Percentiles rank a stretch among this genome's conserved stretches.
These are phyloP conservation scores for Tillandsia leiboldiana DNA, from an alignment of 176 grass and related monocot species.

Conservation along the genomic window DNA sequence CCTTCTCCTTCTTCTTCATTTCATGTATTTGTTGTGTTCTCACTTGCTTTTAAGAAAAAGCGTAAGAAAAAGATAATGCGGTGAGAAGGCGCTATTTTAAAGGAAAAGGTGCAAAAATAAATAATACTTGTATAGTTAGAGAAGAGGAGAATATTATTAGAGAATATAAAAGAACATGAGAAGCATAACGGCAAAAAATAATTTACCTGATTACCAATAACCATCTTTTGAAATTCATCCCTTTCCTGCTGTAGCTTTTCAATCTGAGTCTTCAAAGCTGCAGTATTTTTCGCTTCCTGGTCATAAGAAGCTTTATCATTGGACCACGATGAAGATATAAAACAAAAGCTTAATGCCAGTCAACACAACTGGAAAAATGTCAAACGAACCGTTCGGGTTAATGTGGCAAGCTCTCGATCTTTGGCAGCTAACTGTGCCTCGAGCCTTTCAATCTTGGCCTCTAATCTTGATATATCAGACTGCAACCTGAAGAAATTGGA, in stretches of 20 bases:
- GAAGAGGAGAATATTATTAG: slow-evolving; percentile 6
- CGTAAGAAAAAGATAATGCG: slow-evolving; percentile 18
- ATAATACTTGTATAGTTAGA: neutral
- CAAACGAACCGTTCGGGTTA: slow-evolving; percentile 59
- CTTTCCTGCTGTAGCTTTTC: slow-evolving; percentile 94
- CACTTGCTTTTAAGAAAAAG: slow-evolving; percentile 54
- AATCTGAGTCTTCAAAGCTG: slow-evolving; percentile 82
- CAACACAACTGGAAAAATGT: slow-evolving; percentile 19
- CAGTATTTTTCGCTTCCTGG: slow-evolving; percentile 84
- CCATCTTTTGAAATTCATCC: slow-evolving; percentile 98
- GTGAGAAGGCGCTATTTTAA: slow-evolving; percentile 6
- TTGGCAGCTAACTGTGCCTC: slow-evolving; percentile 87
- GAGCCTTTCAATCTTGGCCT: slow-evolving; percentile 97
- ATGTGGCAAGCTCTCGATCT: slow-evolving; percentile 89
- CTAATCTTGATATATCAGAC: slow-evolving; percentile 81
- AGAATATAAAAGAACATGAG: neutral
- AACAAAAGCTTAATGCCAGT: neutral
- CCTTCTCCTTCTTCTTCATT: slow-evolving; percentile 99
- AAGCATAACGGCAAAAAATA: neutral
- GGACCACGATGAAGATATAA: neutral
- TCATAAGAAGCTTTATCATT: slow-evolving; percentile 15
- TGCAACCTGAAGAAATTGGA: slow-evolving; percentile 53
- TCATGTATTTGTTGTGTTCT: slow-evolving; percentile 96
- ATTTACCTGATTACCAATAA: slow-evolving; percentile 96
- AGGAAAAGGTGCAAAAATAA: neutral